Evolutionary conservation across 2,329 filamentous ascomycete species (phyloP).

Genomic region (Penicillium sp.): DNA sequence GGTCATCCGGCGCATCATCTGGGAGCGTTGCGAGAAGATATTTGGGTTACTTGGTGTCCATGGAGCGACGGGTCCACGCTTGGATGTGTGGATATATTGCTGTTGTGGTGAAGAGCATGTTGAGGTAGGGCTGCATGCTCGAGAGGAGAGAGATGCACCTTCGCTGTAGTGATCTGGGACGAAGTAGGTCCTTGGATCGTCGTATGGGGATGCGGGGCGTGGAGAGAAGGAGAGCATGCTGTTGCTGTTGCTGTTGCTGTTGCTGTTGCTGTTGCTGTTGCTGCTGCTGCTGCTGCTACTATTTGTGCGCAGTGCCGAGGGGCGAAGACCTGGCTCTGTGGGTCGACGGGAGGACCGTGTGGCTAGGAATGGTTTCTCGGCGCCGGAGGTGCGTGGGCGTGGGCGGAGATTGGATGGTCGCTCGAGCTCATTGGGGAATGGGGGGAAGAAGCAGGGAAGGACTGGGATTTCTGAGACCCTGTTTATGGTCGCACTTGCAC

Average conservation of each 20-base stretch:
- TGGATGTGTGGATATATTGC: slow-evolving; percentile 20
- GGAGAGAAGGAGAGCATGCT: slow-evolving; percentile 18
- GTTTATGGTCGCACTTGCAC: slow-evolving; percentile 22
- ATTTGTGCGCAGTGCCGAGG: slow-evolving; percentile 27
- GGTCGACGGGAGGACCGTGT: slow-evolving; percentile 16
- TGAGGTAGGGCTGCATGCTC: slow-evolving; percentile 21
- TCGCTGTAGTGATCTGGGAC: slow-evolving; percentile 20
- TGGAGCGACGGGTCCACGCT: slow-evolving; percentile 8
- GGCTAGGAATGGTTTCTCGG: slow-evolving; percentile 18
- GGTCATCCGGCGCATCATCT: slow-evolving; percentile 26
- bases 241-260: slow-evolving; percentile 18
- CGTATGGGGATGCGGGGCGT: slow-evolving; percentile 13
- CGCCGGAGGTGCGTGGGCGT: slow-evolving; percentile 23
- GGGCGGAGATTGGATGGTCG: slow-evolving; percentile 25
- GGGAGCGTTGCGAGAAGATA: slow-evolving; percentile 22
- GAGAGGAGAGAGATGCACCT: slow-evolving; percentile 19
- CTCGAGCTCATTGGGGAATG: slow-evolving; percentile 9
- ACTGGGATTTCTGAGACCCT: slow-evolving; percentile 27
- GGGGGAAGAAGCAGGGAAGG: slow-evolving; percentile 20
- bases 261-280: slow-evolving; percentile 18
- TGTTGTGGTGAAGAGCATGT: slow-evolving; percentile 21
- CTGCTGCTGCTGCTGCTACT: slow-evolving; percentile 19
- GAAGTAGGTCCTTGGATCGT: slow-evolving; percentile 17
- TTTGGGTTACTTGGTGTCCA: slow-evolving; percentile 22
- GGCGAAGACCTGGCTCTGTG: slow-evolving; percentile 21